Conservation (phyloP, 257 asterid species). For the Solanum medicagineum region DNA sequence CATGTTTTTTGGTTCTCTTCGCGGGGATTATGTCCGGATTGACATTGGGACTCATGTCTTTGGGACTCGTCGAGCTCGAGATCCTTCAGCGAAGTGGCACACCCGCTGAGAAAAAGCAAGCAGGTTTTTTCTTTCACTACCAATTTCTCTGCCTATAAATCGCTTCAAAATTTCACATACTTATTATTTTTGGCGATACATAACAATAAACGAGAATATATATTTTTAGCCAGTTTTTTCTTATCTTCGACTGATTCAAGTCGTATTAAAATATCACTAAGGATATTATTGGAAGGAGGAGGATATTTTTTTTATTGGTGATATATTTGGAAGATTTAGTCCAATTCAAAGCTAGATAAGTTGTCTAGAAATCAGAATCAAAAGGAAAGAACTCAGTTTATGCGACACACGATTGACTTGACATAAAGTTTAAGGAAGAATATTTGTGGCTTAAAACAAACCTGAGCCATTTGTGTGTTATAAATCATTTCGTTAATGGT, state of each 20-base stretch:
- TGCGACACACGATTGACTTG: too few species aligned
- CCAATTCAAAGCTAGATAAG: not conserved
- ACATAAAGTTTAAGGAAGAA: too few species aligned
- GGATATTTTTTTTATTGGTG: too few species aligned
- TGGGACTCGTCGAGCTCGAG: not conserved
- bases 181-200: not conserved
- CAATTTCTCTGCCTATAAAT: too few species aligned
- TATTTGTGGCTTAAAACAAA: too few species aligned
- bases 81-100: not conserved
- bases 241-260: not conserved
- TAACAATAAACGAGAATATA: not conserved
- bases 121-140: not conserved
- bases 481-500: too few species aligned
- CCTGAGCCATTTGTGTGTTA: too few species aligned
- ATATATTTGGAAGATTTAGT: not conserved
- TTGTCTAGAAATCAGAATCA: not conserved
- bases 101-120: not conserved
- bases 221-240: too few species aligned
- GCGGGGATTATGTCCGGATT: not conserved
- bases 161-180: too few species aligned
- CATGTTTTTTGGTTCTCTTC: constrained; percentile 50
- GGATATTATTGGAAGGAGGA: not conserved
- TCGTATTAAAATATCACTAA: not conserved
- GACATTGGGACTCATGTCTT: not conserved
- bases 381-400: not conserved